phyloP scores from a whole-genome alignment of 2,329 filamentous ascomycete species.

The Pyrenophora tritici-repentis region DNA sequence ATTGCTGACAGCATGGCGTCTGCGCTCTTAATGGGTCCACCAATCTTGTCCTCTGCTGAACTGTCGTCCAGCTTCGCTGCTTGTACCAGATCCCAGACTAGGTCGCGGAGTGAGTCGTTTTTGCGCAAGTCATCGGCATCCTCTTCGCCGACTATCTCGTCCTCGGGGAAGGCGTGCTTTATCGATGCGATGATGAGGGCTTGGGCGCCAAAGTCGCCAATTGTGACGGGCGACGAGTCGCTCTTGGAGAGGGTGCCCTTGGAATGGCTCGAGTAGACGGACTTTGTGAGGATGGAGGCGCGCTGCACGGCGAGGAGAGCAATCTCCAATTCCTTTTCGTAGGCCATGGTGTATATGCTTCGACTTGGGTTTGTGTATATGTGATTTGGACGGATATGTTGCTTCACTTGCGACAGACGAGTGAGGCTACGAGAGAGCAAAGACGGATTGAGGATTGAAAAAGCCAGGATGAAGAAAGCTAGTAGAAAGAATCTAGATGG shows the following conservation, averaged over 20 bases:
- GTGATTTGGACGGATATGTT: conserved; percentile 31
- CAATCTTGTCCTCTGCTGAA: conserved; percentile 68
- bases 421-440: conserved; percentile 35
- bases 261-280: conserved; percentile 82
- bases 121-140: conserved; percentile 80
- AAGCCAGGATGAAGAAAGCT: conserved; percentile 40
- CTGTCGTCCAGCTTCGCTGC: conserved; percentile 70
- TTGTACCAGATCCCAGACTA: conserved; percentile 84
- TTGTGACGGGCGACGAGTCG: conserved; percentile 95
- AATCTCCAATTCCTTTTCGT: conserved; percentile 78
- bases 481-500: conserved; percentile 40
- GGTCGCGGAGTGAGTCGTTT: conserved; percentile 69
- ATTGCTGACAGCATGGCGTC: conserved; percentile 67
- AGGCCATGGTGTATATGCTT: conserved; percentile 51
- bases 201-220: conserved; percentile 97
- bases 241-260: conserved; percentile 95
- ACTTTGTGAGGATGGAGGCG: conserved; percentile 74
- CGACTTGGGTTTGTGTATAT: conserved; percentile 13
- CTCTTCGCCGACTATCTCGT: conserved; percentile 94
- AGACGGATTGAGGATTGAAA: conserved; percentile 35
- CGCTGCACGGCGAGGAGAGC: conserved; percentile 89
- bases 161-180: conserved; percentile 83
- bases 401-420: conserved; percentile 38
- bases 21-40: conserved; percentile 68
- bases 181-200: conserved; percentile 93